A percentile compares a stretch with the other conserved stretches of the same genome.
Evolutionary conservation across 202 grass and related monocot genomes (phyloP).

Genomic region (Setaria italica): DNA sequence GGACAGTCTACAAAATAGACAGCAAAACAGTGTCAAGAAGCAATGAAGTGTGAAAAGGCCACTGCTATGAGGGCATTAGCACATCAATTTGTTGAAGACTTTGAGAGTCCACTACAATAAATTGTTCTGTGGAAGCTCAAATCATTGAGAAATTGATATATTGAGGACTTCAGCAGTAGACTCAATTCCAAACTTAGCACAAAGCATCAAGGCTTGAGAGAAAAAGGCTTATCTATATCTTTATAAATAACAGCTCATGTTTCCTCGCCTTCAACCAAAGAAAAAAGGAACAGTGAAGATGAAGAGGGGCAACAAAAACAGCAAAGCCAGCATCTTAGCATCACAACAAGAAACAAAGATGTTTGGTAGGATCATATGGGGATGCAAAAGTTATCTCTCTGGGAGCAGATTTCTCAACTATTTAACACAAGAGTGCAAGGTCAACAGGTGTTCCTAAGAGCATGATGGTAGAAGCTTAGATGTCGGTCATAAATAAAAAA

Average conservation of each 20-base stretch:
- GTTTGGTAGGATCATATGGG: neutral
- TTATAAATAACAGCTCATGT: conserved; percentile 7
- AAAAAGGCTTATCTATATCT: neutral
- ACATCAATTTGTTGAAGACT: conserved; percentile 12
- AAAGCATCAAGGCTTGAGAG: neutral
- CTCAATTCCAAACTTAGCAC: neutral
- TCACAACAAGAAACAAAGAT: neutral
- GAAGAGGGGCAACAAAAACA: neutral
- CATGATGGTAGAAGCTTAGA: conserved; percentile 22
- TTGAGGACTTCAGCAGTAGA: conserved; percentile 13
- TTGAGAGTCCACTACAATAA: conserved; percentile 3
- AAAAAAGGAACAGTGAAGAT: neutral
- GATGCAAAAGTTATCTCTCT: neutral
- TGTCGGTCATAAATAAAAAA: neutral
- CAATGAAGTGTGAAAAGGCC: neutral
- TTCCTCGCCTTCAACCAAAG: neutral
- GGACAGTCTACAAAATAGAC: conserved; percentile 69
- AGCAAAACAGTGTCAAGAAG: conserved; percentile 39
- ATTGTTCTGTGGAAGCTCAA: conserved; percentile 23
- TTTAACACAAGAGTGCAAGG: conserved; percentile 3
- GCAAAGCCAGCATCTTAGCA: neutral
- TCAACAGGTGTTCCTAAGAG: conserved; percentile 30
- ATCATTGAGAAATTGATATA: neutral
- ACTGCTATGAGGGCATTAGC: conserved; percentile 1
- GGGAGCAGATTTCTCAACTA: conserved; percentile 9